Conservation (phyloP, 2,329 filamentous ascomycete genomes). For the Penicillium sp. region DNA sequence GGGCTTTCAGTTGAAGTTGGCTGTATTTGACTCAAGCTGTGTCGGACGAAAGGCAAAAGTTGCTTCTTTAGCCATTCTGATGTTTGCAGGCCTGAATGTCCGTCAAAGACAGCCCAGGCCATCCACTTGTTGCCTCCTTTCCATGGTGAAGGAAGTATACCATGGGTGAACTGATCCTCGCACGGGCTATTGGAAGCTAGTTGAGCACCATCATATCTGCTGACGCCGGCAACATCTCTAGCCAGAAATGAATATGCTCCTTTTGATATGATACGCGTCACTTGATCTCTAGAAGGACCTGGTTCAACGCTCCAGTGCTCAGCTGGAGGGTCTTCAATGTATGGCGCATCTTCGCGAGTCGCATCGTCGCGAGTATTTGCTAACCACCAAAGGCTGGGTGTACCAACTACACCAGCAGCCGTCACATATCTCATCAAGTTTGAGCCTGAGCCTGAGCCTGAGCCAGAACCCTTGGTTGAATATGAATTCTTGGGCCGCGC, state of each 20-base stretch:
- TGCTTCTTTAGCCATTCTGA: conserved; percentile 26
- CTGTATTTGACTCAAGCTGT: too few species aligned
- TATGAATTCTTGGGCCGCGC: conserved; percentile 8
- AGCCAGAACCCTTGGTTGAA: conserved; percentile 10
- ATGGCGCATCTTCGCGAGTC: conserved; percentile 17
- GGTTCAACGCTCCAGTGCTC: conserved; percentile 11
- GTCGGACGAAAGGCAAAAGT: conserved; percentile 23
- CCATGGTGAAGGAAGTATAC: conserved; percentile 24
- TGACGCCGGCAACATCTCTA: conserved; percentile 17
- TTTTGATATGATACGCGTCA: conserved; percentile 25
- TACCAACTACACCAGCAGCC: conserved; percentile 14
- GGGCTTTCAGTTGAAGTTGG: too few species aligned
- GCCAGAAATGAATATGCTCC: conserved; percentile 24
- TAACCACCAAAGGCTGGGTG: conserved; percentile 22
- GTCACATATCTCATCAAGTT: conserved; percentile 11
- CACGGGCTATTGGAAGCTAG: conserved; percentile 41
- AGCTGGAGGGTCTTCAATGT: conserved; percentile 11
- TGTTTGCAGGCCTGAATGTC: conserved; percentile 35
- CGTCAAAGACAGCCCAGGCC: conserved; percentile 45
- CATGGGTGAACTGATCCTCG: conserved; percentile 32
- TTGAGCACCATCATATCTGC: conserved; percentile 29
- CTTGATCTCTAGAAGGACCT: conserved; percentile 20
- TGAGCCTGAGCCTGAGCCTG: conserved; percentile 1
- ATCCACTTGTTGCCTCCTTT: conserved; percentile 29
- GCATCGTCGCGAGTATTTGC: neutral